A percentile compares a stretch with the other conserved stretches of the same genome.
Evolutionary conservation across 116 monocot species (phyloP).

Genomic region (Posidonia oceanica): DNA sequence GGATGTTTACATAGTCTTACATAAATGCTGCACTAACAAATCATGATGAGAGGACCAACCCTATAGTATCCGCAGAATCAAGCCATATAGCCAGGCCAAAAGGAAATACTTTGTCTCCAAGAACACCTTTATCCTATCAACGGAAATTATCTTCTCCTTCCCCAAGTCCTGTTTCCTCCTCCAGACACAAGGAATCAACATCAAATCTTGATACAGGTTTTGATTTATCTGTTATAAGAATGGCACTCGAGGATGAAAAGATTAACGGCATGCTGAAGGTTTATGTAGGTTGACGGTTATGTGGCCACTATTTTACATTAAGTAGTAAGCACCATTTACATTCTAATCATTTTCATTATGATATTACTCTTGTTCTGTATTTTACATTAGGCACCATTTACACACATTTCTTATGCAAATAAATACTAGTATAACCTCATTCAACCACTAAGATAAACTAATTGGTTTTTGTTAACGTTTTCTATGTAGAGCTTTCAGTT

Average conservation of each 20-base stretch:
- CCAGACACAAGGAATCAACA: slow-evolving; percentile 7
- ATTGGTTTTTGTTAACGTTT: too few species aligned
- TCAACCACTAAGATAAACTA: too few species aligned
- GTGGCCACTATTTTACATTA: too few species aligned
- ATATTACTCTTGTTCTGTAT: neutral
- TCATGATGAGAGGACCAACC: neutral
- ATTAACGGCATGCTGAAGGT: too few species aligned
- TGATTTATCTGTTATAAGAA: slow-evolving; percentile 20
- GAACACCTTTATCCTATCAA: slow-evolving; percentile 23
- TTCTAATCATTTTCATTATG: slow-evolving; percentile 27
- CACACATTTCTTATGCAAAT: neutral
- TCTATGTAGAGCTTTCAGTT: neutral
- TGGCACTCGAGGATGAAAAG: slow-evolving; percentile 22
- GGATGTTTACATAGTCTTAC: slow-evolving; percentile 4
- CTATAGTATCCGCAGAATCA: neutral
- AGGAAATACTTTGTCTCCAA: slow-evolving; percentile 25
- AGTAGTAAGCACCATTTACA: too few species aligned
- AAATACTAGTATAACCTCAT: too few species aligned
- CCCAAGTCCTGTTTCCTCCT: slow-evolving; percentile 5
- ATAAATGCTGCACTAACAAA: slow-evolving; percentile 6
- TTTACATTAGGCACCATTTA: neutral
- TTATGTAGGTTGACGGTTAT: too few species aligned
- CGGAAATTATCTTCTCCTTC: slow-evolving; percentile 21
- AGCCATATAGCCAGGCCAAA: neutral
- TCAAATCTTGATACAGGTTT: neutral